These are phyloP conservation scores for Yarrowia osloensis DNA, from an alignment of 805 yeast genomes.

Conservation along the genomic window DNA sequence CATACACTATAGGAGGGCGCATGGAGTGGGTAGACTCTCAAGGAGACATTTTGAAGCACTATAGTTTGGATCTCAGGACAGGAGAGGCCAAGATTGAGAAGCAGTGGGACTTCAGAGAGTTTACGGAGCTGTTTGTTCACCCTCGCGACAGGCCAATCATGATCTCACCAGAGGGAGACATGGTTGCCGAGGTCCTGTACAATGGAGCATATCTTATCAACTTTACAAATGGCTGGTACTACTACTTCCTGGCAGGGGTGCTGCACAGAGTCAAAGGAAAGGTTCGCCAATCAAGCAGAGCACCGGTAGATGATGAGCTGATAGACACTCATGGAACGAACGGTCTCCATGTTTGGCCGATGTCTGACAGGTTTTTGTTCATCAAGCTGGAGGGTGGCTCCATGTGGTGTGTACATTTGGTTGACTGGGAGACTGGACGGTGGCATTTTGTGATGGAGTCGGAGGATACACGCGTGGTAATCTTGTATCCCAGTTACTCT, in stretches of 20 bases:
- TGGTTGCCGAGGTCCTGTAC: background rate
- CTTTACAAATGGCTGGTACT: background rate
- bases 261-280: background rate
- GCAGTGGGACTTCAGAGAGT: background rate
- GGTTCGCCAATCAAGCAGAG: background rate
- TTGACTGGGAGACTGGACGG: slow-evolving; percentile 3
- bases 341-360: slow-evolving; percentile 8
- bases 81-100: background rate
- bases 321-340: background rate
- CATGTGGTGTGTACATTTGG: background rate
- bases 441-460: slow-evolving; percentile 2
- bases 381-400: background rate
- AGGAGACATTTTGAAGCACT: background rate
- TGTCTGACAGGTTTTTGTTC: background rate
- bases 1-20: background rate
- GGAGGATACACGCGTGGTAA: background rate
- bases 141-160: background rate
- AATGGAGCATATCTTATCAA: background rate
- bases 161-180: slow-evolving; percentile 9
- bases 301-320: background rate
- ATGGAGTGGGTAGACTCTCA: background rate
- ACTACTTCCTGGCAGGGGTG: background rate
- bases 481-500: background rate
- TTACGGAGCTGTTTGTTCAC: background rate
- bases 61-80: background rate